Percentiles rank a stretch among this genome's conserved stretches.
Conservation (phyloP, 306 rosid species). For the Crataegus laevigata region DNA sequence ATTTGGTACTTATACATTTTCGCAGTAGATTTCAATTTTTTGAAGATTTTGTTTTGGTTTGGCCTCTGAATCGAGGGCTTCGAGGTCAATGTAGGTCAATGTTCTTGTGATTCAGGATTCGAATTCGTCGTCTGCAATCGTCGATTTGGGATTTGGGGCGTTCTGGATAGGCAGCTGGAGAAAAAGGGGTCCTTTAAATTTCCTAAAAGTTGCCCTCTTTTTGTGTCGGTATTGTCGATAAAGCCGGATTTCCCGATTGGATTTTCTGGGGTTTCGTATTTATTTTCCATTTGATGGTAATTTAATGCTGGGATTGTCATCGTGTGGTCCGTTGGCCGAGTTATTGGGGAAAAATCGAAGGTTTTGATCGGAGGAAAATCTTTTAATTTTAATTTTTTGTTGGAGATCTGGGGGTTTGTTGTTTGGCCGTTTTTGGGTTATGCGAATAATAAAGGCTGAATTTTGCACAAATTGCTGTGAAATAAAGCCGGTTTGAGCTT, state of each 20-base stretch:
- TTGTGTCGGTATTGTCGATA: not conserved
- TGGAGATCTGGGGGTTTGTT: constrained; percentile 21
- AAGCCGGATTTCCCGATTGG: not conserved
- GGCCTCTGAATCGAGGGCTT: not conserved
- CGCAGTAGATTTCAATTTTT: not conserved
- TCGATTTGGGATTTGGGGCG: constrained; percentile 9
- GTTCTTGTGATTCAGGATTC: constrained; percentile 15
- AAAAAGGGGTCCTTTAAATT: not conserved
- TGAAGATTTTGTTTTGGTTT: not conserved
- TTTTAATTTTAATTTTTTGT: not conserved
- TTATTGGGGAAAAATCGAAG: constrained; percentile 8
- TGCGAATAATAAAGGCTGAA: constrained; percentile 27
- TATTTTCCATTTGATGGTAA: not conserved
- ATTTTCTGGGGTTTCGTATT: not conserved
- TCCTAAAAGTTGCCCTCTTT: not conserved
- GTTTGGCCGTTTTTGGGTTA: constrained; percentile 26
- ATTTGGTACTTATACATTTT: not conserved
- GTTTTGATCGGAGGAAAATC: constrained; percentile 18
- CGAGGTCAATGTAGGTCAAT: constrained; percentile 29
- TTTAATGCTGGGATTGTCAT: constrained; percentile 7
- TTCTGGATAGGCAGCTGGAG: not conserved
- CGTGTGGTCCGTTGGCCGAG: not conserved
- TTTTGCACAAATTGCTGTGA: constrained; percentile 34
- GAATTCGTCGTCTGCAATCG: not conserved
- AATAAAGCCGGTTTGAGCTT: constrained; percentile 16